A percentile compares a stretch with the other conserved stretches of the same genome.
Conservation (phyloP, 2,329 filamentous ascomycete species). For the Setomelanomma holmii region DNA sequence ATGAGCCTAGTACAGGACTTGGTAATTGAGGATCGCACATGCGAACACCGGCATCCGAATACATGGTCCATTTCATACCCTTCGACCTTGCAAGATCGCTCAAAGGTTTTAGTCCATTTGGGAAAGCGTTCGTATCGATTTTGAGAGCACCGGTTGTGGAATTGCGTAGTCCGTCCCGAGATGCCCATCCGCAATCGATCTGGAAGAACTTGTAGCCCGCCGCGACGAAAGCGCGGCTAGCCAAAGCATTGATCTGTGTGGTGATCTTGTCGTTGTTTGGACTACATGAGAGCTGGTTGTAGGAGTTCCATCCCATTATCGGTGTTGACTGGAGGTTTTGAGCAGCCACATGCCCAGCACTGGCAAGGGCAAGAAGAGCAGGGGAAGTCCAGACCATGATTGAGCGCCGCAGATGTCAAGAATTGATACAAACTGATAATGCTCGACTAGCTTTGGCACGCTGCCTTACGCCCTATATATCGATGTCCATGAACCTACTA, state of each 20-base stretch:
- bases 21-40: slow-evolving; percentile 26
- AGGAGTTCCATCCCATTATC: slow-evolving; percentile 28
- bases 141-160: slow-evolving; percentile 22
- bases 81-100: slow-evolving; percentile 27
- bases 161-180: slow-evolving; percentile 23
- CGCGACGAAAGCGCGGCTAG: slow-evolving; percentile 22
- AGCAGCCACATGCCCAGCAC: slow-evolving; percentile 14
- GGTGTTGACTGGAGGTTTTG: slow-evolving; percentile 26
- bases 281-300: slow-evolving; percentile 26
- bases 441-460: too few relatives aligned
- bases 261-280: slow-evolving; percentile 22
- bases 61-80: slow-evolving; percentile 33
- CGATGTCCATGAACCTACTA: not conserved
- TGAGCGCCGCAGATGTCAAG: too few relatives aligned
- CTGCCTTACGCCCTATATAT: not conserved
- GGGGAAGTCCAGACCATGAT: not conserved
- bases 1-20: slow-evolving; percentile 20
- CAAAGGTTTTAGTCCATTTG: slow-evolving; percentile 22
- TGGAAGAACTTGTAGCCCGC: slow-evolving; percentile 30
- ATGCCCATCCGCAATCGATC: slow-evolving; percentile 27
- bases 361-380: slow-evolving; percentile 7
- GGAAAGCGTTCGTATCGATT: slow-evolving; percentile 19
- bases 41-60: slow-evolving; percentile 26
- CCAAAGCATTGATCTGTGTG: slow-evolving; percentile 22
- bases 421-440: too few relatives aligned